Conservation (phyloP, 352 stramenopile genomes). For the Pythium apleroticum region DNA sequence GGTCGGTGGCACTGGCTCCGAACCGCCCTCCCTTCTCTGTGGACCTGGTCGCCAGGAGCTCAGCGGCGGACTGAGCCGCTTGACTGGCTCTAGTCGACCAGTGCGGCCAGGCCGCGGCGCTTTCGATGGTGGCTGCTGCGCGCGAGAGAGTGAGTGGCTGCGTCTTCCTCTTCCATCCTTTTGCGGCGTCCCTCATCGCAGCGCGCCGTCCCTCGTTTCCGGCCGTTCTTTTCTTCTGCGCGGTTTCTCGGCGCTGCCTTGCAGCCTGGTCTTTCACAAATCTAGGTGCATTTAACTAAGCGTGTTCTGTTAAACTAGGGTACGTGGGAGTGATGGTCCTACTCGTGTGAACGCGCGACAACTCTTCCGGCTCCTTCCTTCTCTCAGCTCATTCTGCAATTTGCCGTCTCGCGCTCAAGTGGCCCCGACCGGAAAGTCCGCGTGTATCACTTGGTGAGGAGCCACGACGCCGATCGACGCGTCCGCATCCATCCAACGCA, state of each 20-base stretch:
- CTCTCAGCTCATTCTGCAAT: slow-evolving; percentile 29
- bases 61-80: background rate
- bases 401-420: slow-evolving; percentile 32
- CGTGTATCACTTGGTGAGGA: background rate
- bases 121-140: background rate
- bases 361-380: slow-evolving; percentile 30
- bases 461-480: slow-evolving; percentile 1
- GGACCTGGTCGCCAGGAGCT: background rate
- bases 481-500: background rate
- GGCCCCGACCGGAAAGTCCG: background rate
- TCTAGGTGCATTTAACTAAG: background rate
- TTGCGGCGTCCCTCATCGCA: slow-evolving; percentile 18
- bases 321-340: slow-evolving; percentile 23
- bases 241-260: slow-evolving; percentile 11
- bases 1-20: background rate
- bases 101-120: background rate
- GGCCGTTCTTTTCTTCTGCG: slow-evolving; percentile 16
- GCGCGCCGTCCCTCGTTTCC: slow-evolving; percentile 8
- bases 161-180: slow-evolving; percentile 9
- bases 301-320: slow-evolving; percentile 8
- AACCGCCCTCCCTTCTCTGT: background rate
- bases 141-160: background rate
- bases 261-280: slow-evolving; percentile 15
- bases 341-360: slow-evolving; percentile 18
- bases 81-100: slow-evolving; percentile 3